Conservation (phyloP, 768 basidiomycete species). For the Lentinus brumalis region DNA sequence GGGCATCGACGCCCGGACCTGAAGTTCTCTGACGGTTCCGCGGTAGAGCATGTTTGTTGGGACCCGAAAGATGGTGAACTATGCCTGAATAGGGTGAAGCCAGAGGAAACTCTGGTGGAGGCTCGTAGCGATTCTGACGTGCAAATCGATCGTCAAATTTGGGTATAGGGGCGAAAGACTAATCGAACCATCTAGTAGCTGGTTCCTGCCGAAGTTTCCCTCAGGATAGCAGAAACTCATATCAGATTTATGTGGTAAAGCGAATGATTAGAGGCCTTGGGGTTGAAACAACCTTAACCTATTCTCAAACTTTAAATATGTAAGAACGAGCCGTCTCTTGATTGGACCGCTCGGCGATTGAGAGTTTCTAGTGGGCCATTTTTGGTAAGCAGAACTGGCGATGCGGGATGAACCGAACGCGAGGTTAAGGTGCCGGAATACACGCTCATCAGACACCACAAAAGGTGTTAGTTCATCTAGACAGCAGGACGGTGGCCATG, state of each 20-base stretch:
- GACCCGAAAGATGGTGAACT: too few species aligned
- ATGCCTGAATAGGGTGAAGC: too few species aligned
- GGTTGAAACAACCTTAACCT: slow-evolving; percentile 89
- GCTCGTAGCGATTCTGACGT: slow-evolving; percentile 95
- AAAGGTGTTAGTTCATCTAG: too few species aligned
- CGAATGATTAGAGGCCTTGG: slow-evolving; percentile 92
- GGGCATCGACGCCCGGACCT: too few species aligned
- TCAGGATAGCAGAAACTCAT: slow-evolving; percentile 68
- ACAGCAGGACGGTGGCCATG: too few species aligned
- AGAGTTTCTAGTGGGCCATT: slow-evolving; percentile 75
- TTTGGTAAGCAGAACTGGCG: slow-evolving; percentile 75
- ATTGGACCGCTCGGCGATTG: slow-evolving; percentile 55
- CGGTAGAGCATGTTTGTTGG: too few species aligned
- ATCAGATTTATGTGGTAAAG: slow-evolving; percentile 66
- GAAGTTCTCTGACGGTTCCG: too few species aligned
- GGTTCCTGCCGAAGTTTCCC: slow-evolving; percentile 92
- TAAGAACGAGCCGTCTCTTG: slow-evolving; percentile 56
- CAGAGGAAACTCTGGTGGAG: slow-evolving; percentile 97
- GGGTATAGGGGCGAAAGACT: slow-evolving; percentile 96
- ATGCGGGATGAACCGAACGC: slow-evolving; percentile 71
- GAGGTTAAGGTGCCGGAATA: slow-evolving; percentile 83
- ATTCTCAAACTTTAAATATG: slow-evolving; percentile 74
- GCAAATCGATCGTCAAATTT: slow-evolving; percentile 95
- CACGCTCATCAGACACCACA: too few species aligned
- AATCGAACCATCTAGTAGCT: slow-evolving; percentile 95